Evolutionary conservation across 2,329 filamentous ascomycete genomes (phyloP), one percentile per base, ranked within the genome.

Genomic region (Scortechinia acanthostroma): DNA sequence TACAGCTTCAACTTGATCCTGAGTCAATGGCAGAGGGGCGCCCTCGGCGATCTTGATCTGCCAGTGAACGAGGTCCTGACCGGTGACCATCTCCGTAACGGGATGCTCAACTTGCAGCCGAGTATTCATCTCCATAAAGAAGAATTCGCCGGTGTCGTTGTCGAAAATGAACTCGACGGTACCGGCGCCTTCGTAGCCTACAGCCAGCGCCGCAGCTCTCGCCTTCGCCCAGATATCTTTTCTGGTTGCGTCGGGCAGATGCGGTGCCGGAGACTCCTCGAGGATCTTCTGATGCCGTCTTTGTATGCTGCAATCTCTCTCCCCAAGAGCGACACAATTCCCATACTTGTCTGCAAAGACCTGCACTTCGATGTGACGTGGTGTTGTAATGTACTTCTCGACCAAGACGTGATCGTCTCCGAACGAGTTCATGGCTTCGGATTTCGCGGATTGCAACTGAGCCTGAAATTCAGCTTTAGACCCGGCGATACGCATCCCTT

Each of bases 11-110:
- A 88, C 76, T 48, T 85, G 68, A 42, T 73, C 70, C 55, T 88
- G 84, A 0, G 74, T 80, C 15, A 87, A 63, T 1, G 84, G 83
- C 4, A 88, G 68, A 43, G 68, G 70, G 16, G 77, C 76, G 17
- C 83, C 84, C 17, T 40, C 35, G 10, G 35, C 35, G 13, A 40
- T 17, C 17, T 13, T 40, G 17, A 40, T 10, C 17, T 40, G 35
- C 35, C 35, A 40, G 35, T 54, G 46, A 2, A 69, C 65, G 10
- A 69, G 48, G 48, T 70, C 68, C 4, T 67, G 22, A 0, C 62
- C 62, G 0, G 57, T 62, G 1, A 60, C 57, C 19, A 57, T 54
- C 45, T 70, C 68, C 0, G 68, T 69, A 28, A 70, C 58, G 1
- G 60, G 57, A 51, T 71, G 68, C 48, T 75, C 72, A 3, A 74